phyloP scores from a whole-genome alignment of 768 basidiomycete species.

The Lactarius indigo region DNA sequence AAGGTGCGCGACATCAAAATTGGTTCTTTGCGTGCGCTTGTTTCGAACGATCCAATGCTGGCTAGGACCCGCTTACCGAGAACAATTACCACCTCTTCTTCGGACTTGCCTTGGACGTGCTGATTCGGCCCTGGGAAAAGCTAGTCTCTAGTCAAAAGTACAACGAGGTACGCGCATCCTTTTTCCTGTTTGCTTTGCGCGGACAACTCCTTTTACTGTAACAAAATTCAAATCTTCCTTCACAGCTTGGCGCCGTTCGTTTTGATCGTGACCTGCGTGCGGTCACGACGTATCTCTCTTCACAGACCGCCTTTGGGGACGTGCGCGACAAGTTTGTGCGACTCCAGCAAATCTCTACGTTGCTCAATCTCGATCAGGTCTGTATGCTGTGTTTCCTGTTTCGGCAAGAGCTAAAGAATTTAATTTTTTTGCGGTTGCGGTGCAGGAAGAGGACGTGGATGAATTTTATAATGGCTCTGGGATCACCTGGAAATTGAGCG shows the following conservation, averaged over 20 bases:
- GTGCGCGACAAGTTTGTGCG: constrained; percentile 89
- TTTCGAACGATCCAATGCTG: neutral
- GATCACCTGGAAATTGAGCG: constrained; percentile 80
- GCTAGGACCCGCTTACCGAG: constrained; percentile 82
- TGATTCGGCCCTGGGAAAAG: constrained; percentile 97
- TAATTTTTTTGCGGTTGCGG: neutral
- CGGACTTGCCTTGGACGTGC: constrained; percentile 75
- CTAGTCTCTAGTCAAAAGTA: constrained; percentile 74
- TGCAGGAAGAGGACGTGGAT: constrained; percentile 88
- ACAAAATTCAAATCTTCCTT: neutral
- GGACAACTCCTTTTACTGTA: too few relatives aligned
- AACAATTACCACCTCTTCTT: constrained; percentile 86
- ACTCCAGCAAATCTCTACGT: constrained; percentile 88
- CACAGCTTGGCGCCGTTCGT: constrained; percentile 88
- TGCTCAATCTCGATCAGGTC: constrained; percentile 84
- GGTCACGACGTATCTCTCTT: constrained; percentile 76
- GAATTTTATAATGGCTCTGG: constrained; percentile 94
- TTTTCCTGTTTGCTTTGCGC: neutral
- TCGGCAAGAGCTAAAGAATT: constrained; percentile 10
- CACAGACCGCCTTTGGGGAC: constrained; percentile 87
- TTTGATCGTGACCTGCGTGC: constrained; percentile 91
- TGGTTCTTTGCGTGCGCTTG: too few relatives aligned
- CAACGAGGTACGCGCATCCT: constrained; percentile 61
- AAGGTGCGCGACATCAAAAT: constrained; percentile 46
- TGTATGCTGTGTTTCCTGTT: constrained; percentile 30